Evolutionary conservation across 2,329 filamentous ascomycete genomes (phyloP).

Genomic region (Nigrospora sphaerica): DNA sequence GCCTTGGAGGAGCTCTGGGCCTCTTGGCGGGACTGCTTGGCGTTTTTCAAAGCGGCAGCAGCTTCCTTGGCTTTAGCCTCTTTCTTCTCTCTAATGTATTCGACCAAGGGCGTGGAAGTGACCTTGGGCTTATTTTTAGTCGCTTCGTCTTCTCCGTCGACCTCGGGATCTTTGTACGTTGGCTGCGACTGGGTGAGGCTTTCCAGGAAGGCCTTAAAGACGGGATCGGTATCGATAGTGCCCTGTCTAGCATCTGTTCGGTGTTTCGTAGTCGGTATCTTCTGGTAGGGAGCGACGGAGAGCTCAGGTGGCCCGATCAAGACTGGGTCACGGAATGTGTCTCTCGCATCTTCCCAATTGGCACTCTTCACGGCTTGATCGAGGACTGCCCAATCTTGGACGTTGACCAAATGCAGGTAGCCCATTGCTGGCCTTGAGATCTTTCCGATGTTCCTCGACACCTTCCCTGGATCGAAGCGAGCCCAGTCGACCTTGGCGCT

Average conservation of each 20-base stretch:
- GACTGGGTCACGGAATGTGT: constrained; percentile 62
- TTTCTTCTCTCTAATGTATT: constrained; percentile 88
- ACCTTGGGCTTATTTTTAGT: constrained; percentile 50
- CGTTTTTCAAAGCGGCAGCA: constrained; percentile 23
- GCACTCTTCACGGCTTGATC: constrained; percentile 62
- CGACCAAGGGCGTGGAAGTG: constrained; percentile 81
- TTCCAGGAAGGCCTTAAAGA: constrained; percentile 91
- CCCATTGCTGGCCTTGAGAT: constrained; percentile 73
- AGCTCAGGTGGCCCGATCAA: constrained; percentile 73
- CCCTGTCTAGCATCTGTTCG: constrained; percentile 81
- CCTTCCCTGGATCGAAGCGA: constrained; percentile 58
- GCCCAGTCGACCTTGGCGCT: constrained; percentile 84
- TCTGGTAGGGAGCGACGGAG: constrained; percentile 79
- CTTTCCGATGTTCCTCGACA: constrained; percentile 57
- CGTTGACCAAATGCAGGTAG: constrained; percentile 74
- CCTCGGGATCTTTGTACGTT: constrained; percentile 39
- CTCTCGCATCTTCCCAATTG: constrained; percentile 75
- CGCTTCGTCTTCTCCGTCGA: constrained; percentile 40
- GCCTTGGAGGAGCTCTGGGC: constrained; percentile 37
- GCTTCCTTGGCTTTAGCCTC: constrained; percentile 40
- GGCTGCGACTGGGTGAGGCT: constrained; percentile 64
- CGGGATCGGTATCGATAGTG: constrained; percentile 92
- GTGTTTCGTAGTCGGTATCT: constrained; percentile 66
- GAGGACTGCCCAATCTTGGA: constrained; percentile 59
- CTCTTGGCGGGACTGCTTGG: constrained; percentile 51